Conservation (phyloP, 306 rosid genomes). For the Fagus sylvatica region DNA sequence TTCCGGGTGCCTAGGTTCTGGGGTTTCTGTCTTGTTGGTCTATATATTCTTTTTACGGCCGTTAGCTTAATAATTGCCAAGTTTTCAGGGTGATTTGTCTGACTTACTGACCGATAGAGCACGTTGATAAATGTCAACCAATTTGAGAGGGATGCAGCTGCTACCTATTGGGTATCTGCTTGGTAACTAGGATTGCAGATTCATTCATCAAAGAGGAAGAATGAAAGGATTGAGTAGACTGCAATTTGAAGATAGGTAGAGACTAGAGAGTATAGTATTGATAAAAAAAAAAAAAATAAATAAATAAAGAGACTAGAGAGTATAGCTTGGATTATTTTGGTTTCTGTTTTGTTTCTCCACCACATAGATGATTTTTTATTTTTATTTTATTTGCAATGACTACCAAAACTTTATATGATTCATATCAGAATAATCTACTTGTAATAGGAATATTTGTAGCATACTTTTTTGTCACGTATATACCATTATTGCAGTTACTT, state of each 20-base stretch:
- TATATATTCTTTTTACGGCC: no score
- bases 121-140: no score
- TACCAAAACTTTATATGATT: neutral
- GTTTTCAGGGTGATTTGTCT: no score
- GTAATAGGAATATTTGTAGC: neutral
- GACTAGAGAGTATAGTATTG: no score
- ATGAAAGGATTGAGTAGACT: neutral
- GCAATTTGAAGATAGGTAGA: neutral
- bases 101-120: no score
- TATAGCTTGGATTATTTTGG: neutral
- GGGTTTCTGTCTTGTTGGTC: no score
- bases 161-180: neutral
- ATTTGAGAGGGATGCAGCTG: neutral
- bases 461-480: neutral
- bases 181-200: neutral
- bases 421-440: neutral
- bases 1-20: no score
- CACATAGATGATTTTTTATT: neutral
- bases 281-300: no score
- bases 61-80: no score
- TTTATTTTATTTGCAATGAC: neutral
- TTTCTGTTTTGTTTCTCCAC: neutral
- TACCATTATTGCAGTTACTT: no score
- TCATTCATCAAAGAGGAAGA: constrained; percentile 18
- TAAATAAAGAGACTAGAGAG: no score